Evolutionary conservation across 768 basidiomycete genomes (phyloP).

Genomic region (Naganishia vaughanmartiniae): DNA sequence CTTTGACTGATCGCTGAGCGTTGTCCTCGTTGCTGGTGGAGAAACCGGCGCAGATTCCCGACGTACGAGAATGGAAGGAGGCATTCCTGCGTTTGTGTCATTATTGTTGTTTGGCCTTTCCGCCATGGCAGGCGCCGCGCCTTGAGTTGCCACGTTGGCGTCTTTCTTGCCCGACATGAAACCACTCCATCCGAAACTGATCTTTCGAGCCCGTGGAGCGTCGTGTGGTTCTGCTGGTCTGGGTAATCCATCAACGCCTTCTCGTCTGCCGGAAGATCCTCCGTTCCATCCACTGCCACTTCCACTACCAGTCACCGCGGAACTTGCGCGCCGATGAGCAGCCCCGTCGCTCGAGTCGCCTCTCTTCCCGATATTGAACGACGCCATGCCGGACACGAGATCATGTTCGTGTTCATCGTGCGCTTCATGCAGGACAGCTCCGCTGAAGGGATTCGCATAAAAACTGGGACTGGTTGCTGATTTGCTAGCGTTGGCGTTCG

Average conservation of each 20-base stretch:
- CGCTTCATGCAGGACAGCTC: slow-evolving; percentile 6
- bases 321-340: not conserved
- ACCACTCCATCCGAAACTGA: slow-evolving; percentile 23
- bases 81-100: not conserved
- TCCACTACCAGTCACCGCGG: not conserved
- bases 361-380: not conserved
- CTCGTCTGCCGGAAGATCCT: not conserved
- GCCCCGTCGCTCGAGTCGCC: not conserved
- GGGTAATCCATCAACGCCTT: not conserved
- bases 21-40: not conserved
- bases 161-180: slow-evolving; percentile 15
- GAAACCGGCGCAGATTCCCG: not conserved
- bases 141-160: not conserved
- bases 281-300: not conserved
- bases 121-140: not conserved
- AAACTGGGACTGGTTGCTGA: not conserved
- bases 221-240: not conserved
- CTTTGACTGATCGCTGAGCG: not conserved
- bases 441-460: slow-evolving; percentile 21
- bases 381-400: slow-evolving; percentile 7
- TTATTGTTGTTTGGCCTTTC: not conserved
- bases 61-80: slow-evolving; percentile 18
- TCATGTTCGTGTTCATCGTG: slow-evolving; percentile 20
- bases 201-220: not conserved
- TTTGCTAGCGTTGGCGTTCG: not conserved